Evolutionary conservation across 352 stramenopile genomes (phyloP), one percentile per base, ranked within the genome.

Genomic region (Phytophthora chlamydospora): DNA sequence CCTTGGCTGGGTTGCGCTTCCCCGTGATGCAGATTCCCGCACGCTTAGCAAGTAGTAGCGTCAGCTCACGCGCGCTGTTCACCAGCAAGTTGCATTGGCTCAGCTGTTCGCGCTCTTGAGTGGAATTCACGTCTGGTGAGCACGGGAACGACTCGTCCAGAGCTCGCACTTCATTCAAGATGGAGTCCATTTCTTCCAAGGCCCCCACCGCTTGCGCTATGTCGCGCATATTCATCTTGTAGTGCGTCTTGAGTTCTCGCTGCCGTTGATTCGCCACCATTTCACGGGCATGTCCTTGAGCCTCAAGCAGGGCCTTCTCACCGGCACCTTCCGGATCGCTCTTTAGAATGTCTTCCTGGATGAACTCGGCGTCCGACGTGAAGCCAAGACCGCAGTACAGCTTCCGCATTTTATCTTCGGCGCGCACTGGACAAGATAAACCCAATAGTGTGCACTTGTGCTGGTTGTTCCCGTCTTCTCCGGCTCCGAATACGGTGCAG

Each of bases 361-460:
- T 52, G 40, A 78, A 94, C 39, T 74, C 60, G 2, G 68, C 64
- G 1, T 71, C 70, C 11, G 63, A 21, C 11, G 79, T 76, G 49
- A 89, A 93, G 1, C 83, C 83, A 8, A 90, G 52, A 2, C 73
- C 72, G 6, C 35, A 68, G 57, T 91, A 93, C 14, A 93, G 45
- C 41, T 66, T 72, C 9, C 62, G 58, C 5, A 76, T 50, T 29
- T 69, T 73, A 2, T 62, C 60, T 34, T 93, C 83, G 0, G 56
- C 58, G 5, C 71, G 71, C 5, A 89, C 75, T 5, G 83, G 78
- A 36, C 85, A 93, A 24, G 76, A 55, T 16, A 78, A 67, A 0
- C 82, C 78, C 5, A 83, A 43, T 34, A 81, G 47, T 11, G 67
- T 61, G 36, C 82, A 89, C 11, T 40, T 39, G 44, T 85, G 75